Conservation (phyloP, 768 basidiomycete genomes). For the Leccinellum luteum region DNA sequence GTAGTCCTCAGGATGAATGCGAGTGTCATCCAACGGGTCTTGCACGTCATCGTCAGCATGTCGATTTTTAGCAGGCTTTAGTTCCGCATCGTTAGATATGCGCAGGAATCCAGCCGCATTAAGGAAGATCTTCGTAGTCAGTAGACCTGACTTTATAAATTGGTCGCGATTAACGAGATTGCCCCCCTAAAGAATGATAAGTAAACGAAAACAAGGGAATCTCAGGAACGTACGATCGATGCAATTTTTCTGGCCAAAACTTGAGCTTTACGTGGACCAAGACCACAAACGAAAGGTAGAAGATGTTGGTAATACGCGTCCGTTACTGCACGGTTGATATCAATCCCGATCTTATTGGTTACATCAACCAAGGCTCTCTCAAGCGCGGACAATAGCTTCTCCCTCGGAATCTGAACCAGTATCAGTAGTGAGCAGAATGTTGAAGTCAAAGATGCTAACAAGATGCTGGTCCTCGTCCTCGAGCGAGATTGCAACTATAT, state of each 20-base stretch:
- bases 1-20: slow-evolving; percentile 97
- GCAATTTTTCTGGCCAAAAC: slow-evolving; percentile 79
- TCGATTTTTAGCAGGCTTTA: slow-evolving; percentile 58
- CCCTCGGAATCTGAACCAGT: slow-evolving; percentile 67
- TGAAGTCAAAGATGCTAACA: slow-evolving; percentile 41
- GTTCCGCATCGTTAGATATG: slow-evolving; percentile 70
- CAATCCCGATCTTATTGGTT: slow-evolving; percentile 90
- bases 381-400: slow-evolving; percentile 76
- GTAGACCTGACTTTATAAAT: slow-evolving; percentile 75
- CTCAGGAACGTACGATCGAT: slow-evolving; percentile 52
- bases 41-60: slow-evolving; percentile 63
- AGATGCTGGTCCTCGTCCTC: slow-evolving; percentile 85
- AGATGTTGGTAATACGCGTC: slow-evolving; percentile 88
- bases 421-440: slow-evolving; percentile 5
- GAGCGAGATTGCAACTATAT: slow-evolving; percentile 80
- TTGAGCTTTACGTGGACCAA: slow-evolving; percentile 94
- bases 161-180: slow-evolving; percentile 84
- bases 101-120: slow-evolving; percentile 92
- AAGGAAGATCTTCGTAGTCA: slow-evolving; percentile 86
- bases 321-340: slow-evolving; percentile 89
- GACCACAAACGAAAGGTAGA: slow-evolving; percentile 86
- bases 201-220: neutral
- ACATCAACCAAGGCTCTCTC: slow-evolving; percentile 89
- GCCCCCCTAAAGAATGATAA: slow-evolving; percentile 59
- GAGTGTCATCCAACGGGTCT: slow-evolving; percentile 92